Base-by-base conservation (phyloP, 441 rosid genomes). In the Flueggea neowawraea region DNA sequence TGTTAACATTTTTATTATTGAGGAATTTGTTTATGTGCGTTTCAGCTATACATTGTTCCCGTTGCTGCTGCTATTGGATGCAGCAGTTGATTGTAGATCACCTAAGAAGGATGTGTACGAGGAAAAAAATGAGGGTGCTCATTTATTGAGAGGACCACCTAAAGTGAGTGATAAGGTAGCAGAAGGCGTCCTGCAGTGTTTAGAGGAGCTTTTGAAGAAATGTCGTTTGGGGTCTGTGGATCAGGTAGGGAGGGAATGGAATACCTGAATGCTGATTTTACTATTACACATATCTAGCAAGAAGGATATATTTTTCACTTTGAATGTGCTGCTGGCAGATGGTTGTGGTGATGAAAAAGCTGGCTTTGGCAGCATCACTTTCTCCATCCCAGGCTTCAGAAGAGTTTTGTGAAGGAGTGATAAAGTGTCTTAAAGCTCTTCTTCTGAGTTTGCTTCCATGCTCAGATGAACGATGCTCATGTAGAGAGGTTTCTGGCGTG, bases 321-420 rank as follows among this genome's bases (percentile, higher is more conserved):
- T 43, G 66, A 31, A 48, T 64, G 16, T 73, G 55, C 59, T 71
- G 28, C 28, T 22, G 28, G 28, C 77, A 91, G 99, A 82, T 95
- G 95, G 84, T 87, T 65, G 82, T 88, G 52, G 63, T 90, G 72
- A 77, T 89, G 74, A 91, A 86, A 71, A 95, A 95, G 75, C 67
- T 91, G 75, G 84, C 86, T 65, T 65, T 68, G 55, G 98, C 84
- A 63, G 98, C 97, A 64, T 14, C 83, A 69, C 84, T 90, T 69
- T 81, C 97, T 60, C 86, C 90, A 43, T 70, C 75, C 0, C 90
- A 91, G 80, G 93, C 93, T 54, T 64, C 98, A 32, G 99, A 95
- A 75, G 99, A 91, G 84, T 89, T 89, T 65, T 91, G 97, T 50
- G 90, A 82, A 78, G 98, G 96, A 73, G 86, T 91, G 15, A 73